Percentiles rank a stretch among this genome's conserved stretches.
Evolutionary conservation across 345 rosid species (phyloP).

Genomic region (Melastoma malabathricum): DNA sequence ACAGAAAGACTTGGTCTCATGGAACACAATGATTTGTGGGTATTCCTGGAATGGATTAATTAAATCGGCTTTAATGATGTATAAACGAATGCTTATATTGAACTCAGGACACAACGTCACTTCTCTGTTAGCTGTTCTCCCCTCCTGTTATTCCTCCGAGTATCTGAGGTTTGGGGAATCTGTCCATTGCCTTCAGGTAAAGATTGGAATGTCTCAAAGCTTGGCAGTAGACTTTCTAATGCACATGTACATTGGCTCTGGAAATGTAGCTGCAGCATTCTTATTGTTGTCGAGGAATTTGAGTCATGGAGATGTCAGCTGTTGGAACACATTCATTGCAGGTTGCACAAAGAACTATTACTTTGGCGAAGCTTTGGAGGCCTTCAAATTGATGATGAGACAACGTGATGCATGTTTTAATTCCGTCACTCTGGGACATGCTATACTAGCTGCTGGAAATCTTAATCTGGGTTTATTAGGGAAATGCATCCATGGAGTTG

Average conservation of each 20-base stretch:
- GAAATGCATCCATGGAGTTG: constrained; percentile 32
- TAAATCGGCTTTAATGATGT: constrained; percentile 23
- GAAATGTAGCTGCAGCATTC: constrained; percentile 22
- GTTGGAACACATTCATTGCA: constrained; percentile 41
- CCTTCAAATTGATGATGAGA: constrained; percentile 28
- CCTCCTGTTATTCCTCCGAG: constrained; percentile 26
- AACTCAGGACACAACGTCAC: constrained; percentile 20
- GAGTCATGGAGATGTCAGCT: constrained; percentile 17
- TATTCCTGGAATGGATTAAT: constrained; percentile 16
- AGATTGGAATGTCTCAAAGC: constrained; percentile 25
- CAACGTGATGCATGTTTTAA: constrained; percentile 19
- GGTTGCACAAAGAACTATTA: constrained; percentile 22
- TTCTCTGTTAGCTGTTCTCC: constrained; percentile 35
- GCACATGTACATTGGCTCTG: constrained; percentile 26
- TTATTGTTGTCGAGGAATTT: constrained; percentile 14
- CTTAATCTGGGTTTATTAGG: constrained; percentile 29
- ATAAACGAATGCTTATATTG: constrained; percentile 23
- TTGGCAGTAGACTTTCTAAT: constrained; percentile 25
- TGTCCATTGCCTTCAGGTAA: constrained; percentile 33
- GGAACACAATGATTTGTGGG: constrained; percentile 40
- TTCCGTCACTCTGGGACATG: constrained; percentile 28
- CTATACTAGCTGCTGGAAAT: constrained; percentile 35
- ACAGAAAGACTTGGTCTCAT: constrained; percentile 27
- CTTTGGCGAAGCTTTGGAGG: constrained; percentile 25
- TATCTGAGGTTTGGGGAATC: constrained; percentile 31